phyloP scores from a whole-genome alignment of 2,329 filamentous ascomycete genomes.

The Ophiostoma novo-ulmi region DNA sequence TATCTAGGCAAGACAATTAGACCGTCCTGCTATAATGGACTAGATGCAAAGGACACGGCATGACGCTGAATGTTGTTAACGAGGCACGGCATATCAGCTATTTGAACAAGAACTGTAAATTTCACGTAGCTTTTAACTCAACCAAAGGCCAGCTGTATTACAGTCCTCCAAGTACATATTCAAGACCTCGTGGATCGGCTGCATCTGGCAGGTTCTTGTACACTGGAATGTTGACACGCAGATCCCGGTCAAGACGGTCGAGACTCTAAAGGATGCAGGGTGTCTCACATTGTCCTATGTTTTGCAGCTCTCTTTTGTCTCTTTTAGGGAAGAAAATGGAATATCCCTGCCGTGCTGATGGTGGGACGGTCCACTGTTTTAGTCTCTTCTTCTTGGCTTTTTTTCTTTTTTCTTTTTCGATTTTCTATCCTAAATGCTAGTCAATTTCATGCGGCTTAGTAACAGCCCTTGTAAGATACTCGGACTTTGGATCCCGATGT shows the following conservation, averaged over 20 bases:
- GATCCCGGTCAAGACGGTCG: not conserved
- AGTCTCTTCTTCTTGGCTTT: not conserved
- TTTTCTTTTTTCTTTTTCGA: not conserved
- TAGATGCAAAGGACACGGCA: not conserved
- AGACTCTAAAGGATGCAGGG: not conserved
- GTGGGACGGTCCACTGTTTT: constrained; percentile 2
- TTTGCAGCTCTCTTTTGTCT: not conserved
- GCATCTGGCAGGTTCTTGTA: not conserved
- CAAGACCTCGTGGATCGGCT: not conserved
- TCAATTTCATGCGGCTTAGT: not conserved
- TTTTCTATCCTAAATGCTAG: not conserved
- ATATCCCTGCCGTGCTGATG: not conserved
- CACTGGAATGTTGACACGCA: not conserved
- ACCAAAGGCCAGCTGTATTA: too few relatives aligned
- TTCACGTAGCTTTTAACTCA: too few relatives aligned
- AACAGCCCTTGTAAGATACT: not conserved
- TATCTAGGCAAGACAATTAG: not conserved
- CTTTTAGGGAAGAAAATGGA: not conserved
- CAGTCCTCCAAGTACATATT: too few relatives aligned
- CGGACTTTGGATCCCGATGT: not conserved
- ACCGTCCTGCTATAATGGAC: not conserved
- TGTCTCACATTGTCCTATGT: not conserved
- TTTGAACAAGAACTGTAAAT: not conserved
- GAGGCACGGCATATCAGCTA: not conserved
- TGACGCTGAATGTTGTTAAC: not conserved